Evolutionary conservation across 805 yeast species (phyloP).

Genomic region (Barnettozyma populi): DNA sequence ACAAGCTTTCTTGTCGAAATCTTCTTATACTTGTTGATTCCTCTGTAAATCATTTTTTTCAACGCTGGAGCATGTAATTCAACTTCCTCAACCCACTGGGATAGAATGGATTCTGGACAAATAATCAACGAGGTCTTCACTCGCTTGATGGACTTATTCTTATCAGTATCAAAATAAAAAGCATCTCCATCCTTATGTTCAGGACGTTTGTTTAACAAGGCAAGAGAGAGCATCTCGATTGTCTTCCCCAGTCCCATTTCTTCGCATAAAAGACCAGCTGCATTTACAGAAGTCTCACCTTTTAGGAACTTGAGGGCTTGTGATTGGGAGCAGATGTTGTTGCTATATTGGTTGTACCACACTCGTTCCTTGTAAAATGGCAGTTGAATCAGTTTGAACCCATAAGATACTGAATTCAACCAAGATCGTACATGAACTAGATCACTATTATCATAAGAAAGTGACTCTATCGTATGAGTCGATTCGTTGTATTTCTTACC

Average conservation of each 20-base stretch:
- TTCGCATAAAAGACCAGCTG: slow-evolving; percentile 56
- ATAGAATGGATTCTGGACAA: slow-evolving; percentile 77
- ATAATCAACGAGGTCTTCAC: slow-evolving; percentile 74
- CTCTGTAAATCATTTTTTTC: slow-evolving; percentile 59
- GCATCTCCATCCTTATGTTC: slow-evolving; percentile 5
- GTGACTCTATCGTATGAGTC: slow-evolving; percentile 21
- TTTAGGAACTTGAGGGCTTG: slow-evolving; percentile 27
- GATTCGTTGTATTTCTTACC: slow-evolving; percentile 32
- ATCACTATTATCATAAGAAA: neutral
- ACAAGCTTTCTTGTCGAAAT: slow-evolving; percentile 36
- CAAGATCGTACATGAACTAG: slow-evolving; percentile 9
- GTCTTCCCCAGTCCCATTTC: slow-evolving; percentile 99
- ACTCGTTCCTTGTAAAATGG: neutral
- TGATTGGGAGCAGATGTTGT: slow-evolving; percentile 35
- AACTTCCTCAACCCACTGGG: slow-evolving; percentile 85
- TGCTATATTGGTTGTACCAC: slow-evolving; percentile 50
- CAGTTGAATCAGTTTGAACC: slow-evolving; percentile 39
- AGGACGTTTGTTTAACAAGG: slow-evolving; percentile 55
- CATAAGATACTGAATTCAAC: slow-evolving; percentile 43
- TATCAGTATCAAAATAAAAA: slow-evolving; percentile 4
- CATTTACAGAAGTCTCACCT: slow-evolving; percentile 17
- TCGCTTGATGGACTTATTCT: slow-evolving; percentile 27
- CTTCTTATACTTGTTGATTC: slow-evolving; percentile 37
- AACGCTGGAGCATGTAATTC: slow-evolving; percentile 52
- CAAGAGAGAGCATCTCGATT: slow-evolving; percentile 69